Evolutionary conservation across 2,329 filamentous ascomycete species (phyloP).

Genomic region (Claviceps africana): DNA sequence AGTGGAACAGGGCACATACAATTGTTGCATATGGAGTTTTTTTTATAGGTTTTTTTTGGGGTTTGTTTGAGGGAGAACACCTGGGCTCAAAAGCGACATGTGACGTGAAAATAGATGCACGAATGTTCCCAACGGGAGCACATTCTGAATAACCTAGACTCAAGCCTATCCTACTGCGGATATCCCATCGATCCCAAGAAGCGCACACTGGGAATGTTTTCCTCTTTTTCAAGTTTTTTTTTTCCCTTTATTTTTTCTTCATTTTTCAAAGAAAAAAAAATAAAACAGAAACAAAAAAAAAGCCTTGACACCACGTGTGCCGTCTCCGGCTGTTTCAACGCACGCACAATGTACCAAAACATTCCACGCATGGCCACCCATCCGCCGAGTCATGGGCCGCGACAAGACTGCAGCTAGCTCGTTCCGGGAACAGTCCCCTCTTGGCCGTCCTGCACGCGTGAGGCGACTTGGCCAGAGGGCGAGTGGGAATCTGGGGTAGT

Average conservation of each 20-base stretch:
- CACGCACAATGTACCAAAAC: neutral
- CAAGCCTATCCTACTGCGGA: no score
- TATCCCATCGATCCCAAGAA: no score
- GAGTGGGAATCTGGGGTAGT: neutral
- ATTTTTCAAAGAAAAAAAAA: neutral
- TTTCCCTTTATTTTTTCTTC: no score
- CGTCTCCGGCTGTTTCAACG: neutral
- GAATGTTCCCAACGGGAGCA: no score
- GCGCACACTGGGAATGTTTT: no score
- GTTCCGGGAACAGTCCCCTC: neutral
- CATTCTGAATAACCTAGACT: no score
- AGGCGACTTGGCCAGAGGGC: neutral
- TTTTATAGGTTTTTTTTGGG: neutral
- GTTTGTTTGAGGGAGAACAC: no score
- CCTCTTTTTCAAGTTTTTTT: no score
- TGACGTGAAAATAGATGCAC: no score
- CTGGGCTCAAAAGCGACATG: no score
- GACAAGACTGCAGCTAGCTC: neutral
- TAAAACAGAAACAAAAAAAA: neutral
- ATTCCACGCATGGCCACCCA: neutral
- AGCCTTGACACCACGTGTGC: neutral
- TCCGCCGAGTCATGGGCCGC: neutral
- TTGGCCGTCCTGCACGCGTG: neutral
- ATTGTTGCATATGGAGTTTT: neutral
- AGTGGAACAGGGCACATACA: constrained; percentile 2